Base-by-base conservation (phyloP, 2,329 filamentous ascomycete genomes). In the Apiospora pterosperma region DNA sequence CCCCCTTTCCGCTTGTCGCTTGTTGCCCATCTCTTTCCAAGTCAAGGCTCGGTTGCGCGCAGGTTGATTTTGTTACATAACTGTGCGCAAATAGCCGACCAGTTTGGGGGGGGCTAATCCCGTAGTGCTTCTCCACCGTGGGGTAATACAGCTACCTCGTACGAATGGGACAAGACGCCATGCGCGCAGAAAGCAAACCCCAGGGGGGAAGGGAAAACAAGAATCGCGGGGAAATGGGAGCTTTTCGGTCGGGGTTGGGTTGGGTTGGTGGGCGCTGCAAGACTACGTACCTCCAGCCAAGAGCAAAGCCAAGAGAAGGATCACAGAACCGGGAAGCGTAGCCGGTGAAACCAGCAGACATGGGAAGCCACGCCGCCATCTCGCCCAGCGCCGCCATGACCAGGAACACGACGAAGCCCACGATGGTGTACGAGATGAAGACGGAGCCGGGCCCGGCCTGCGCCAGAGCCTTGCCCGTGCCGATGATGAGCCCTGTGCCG, bases 331-430 rank as follows among this genome's bases (percentile, higher is more conserved):
- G 85, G 66, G 88, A 85, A 28, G 92, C 91, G 73, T 94, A 96
- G 72, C 91, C 91, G 66, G 91, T 91, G 77, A 96, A 96, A 70
- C 92, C 92, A 74, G 90, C 88, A 63, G 88, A 86, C 71, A 93
- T 83, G 61, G 92, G 92, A 38, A 96, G 77, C 90, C 91, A 96
- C 62, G 92, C 86, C 10, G 92, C 91, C 91, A 96, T 96, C 77
- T 95, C 92, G 67, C 92, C 92, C 4, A 96, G 86, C 64, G 87
- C 89, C 65, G 88, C 89, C 91, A 96, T 93, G 70, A 96, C 92
- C 48, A 93, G 80, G 77, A 89, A 96, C 69, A 95, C 92, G 66
- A 96, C 78, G 59, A 90, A 78, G 69, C 90, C 90, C 69, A 92
- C 85, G 67, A 90, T 76, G 41, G 85, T 82, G 78, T 92, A 93